Conservation (phyloP, 768 basidiomycete genomes). For the Trametes punicea region DNA sequence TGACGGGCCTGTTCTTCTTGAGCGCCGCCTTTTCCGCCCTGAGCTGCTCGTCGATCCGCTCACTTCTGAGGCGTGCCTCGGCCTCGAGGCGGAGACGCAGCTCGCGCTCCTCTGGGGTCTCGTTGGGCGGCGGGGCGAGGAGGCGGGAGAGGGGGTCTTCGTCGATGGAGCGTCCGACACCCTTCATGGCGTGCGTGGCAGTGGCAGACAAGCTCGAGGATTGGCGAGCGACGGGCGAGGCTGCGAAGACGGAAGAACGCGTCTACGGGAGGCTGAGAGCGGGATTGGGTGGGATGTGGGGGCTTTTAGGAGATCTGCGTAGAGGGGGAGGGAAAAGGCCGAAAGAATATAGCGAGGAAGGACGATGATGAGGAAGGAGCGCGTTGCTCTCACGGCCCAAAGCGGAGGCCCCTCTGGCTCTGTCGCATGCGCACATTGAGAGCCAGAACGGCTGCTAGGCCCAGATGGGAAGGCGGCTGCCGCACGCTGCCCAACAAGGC, state of each 20-base stretch:
- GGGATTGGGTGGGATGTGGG: not conserved
- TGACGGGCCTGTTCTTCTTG: slow-evolving; percentile 33
- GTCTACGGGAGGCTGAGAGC: not conserved
- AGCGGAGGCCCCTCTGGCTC: not conserved
- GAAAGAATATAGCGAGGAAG: not conserved
- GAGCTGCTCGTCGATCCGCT: slow-evolving; percentile 43
- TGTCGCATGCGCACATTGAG: not conserved
- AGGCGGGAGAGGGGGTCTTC: slow-evolving; percentile 61
- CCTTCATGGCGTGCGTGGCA: slow-evolving; percentile 7
- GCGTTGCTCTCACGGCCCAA: slow-evolving; percentile 1
- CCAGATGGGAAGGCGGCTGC: not conserved
- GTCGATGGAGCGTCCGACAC: slow-evolving; percentile 35
- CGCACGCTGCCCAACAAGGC: no score
- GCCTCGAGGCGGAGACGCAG: slow-evolving; percentile 47
- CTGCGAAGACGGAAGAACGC: not conserved
- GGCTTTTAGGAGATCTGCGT: slow-evolving; percentile 9
- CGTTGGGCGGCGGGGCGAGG: slow-evolving; percentile 55
- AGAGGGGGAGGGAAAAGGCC: not conserved
- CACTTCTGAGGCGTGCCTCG: slow-evolving; percentile 57
- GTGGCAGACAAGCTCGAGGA: not conserved
- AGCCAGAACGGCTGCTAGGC: not conserved
- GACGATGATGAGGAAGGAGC: not conserved
- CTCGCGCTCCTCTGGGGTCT: slow-evolving; percentile 47
- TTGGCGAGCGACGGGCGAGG: not conserved
- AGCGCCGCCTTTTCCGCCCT: slow-evolving; percentile 31